Evolutionary conservation across 176 grass and related monocot genomes (phyloP), one percentile per base, ranked within the genome.

Genomic region (maize (Zea mays)): DNA sequence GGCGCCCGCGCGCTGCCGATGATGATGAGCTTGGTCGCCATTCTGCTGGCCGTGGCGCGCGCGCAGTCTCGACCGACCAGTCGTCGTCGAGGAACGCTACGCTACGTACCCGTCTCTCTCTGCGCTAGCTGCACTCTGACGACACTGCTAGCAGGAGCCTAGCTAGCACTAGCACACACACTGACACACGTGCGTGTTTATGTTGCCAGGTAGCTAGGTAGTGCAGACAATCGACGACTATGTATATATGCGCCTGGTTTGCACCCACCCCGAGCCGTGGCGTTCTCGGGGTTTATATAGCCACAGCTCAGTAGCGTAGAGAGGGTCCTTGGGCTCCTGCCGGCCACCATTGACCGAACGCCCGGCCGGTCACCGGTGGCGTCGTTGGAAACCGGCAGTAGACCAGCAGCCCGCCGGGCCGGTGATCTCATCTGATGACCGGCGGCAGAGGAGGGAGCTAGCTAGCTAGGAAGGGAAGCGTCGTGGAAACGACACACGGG

Each of bases 401-500:
- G 15, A 13, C 41, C 12, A 21, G 38, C 12, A 54, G 13, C 49
- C 27, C 27, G 27, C 49, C 49, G 5, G 16, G 50, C 50, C 14
- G 15, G 50, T 54, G 50, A 27, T 27, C 27, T 27, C 27, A 54
- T 17, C 50, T 54, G 15, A 17, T 17, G 49, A 51, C 13, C 27
- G 27, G 27, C 50, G 5, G 1, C 15, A 16, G 15, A 54, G 51
- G 51, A 54, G 16, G 5, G 0, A 5, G 48, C 1, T 4, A 54
- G 50, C 27, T 27, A 27, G 27, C 27, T 27, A 27, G 27, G 27
- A 27, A 27, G 27, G 27, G 74, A 79, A 87, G 80, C 80, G 62
- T 83, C 80, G 62, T 38, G 80, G 86, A 83, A 88, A 71, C 69
- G 61, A 83, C 65, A 39, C 64, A 45, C 6, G 1, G 43, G 44